Evolutionary conservation across 208 protist species (phyloP), one percentile per base, ranked within the genome.

Genomic region (Wallacemonas sp.): DNA sequence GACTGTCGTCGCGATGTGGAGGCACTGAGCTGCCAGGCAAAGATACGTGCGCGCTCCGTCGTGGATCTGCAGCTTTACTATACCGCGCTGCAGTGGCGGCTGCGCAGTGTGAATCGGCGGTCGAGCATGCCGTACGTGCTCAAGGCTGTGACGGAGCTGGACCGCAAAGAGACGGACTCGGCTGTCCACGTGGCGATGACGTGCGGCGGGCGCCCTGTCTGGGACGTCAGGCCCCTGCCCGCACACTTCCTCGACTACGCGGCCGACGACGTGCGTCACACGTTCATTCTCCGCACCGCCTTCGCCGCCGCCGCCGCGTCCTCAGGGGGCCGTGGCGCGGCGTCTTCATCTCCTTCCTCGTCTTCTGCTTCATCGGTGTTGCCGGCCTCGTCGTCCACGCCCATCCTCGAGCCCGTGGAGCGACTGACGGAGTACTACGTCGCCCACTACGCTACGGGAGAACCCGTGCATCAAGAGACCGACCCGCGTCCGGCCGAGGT

Each of bases 1-100:
- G 92, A 97, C 67, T 97, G 92, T 65, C 84, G 92, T 3, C 87
- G 89, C 27, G 92, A 97, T 62, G 82, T 94, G 11, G 92, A 97
- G 55, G 92, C 92, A 36, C 72, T 97, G 19, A 90, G 78, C 49
- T 81, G 70, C 58, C 92, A 97, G 74, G 76, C 93, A 63, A 63
- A 66, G 1, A 46, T 97, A n/a, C 64, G 74, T 32, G 78, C 86
- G 1, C 63, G 34, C 8, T 70, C 82, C 14, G 85, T 92, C 1
- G 69, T 94, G 1, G 92, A 97, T 61, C 70, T 97, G 16, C 92
- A 97, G 70, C 72, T 97, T 12, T 87, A 88, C 57, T 91, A 81
- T 69, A 92, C 88, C 6, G 87, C 85, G 9, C 60, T 90, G 63
- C 89, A 97, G 71, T 97, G 92, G 89, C 80, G 84, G 43, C 73